A percentile compares a stretch with the other conserved stretches of the same genome.
phyloP scores from a whole-genome alignment of 306 rosid species.

The Fragaria iinumae region DNA sequence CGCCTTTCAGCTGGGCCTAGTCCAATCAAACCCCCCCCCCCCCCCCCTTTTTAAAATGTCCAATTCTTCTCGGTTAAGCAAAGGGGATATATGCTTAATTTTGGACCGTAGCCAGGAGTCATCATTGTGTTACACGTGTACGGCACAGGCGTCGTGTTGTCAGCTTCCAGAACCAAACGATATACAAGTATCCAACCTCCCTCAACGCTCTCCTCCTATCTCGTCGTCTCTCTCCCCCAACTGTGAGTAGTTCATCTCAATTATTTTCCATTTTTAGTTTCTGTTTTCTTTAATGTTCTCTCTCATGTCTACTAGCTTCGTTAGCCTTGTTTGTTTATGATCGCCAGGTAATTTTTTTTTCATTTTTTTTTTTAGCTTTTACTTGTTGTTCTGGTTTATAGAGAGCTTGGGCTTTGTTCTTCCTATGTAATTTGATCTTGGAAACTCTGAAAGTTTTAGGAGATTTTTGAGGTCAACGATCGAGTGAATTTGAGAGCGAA shows the following conservation, averaged over 20 bases:
- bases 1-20: no score
- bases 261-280: neutral
- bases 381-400: neutral
- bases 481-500: neutral
- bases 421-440: neutral
- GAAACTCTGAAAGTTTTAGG: neutral
- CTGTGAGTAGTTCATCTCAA: constrained; percentile 14
- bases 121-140: neutral
- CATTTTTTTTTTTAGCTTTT: neutral
- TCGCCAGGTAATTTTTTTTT: neutral
- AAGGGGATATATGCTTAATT: neutral
- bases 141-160: neutral
- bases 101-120: neutral
- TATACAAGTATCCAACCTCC: constrained; percentile 6
- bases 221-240: neutral
- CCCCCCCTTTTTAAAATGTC: neutral
- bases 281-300: neutral
- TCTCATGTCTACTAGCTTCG: neutral
- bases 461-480: neutral
- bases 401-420: neutral
- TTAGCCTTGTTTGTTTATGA: neutral
- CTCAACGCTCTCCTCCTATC: neutral
- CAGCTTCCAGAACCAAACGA: neutral
- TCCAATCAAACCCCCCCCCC: no score
- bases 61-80: neutral